phyloP scores from a whole-genome alignment of 441 rosid species.

The Populus trichocarpa region DNA sequence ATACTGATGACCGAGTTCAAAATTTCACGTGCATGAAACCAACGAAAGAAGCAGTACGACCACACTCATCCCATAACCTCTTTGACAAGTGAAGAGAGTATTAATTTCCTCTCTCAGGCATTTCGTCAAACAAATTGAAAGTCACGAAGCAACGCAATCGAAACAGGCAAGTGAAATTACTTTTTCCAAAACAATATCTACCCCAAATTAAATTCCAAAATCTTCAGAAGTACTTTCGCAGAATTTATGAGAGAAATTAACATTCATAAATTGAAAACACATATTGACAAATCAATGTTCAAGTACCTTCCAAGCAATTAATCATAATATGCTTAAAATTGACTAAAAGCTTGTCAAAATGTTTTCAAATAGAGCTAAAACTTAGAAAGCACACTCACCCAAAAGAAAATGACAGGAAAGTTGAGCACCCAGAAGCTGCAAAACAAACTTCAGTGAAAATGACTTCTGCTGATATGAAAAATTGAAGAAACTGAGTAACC shows the following conservation, averaged over 20 bases:
- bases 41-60: not conserved
- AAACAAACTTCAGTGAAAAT: not conserved
- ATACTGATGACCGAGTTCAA: not conserved
- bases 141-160: not conserved
- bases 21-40: not conserved
- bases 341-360: not conserved
- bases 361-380: not conserved
- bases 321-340: not conserved
- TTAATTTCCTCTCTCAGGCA: not conserved
- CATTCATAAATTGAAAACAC: not conserved
- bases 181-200: too few relatives aligned
- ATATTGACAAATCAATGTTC: not conserved
- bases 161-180: not conserved
- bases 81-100: not conserved
- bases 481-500: not conserved
- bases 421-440: constrained; percentile 3
- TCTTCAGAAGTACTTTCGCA: not conserved
- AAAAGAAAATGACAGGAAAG: not conserved
- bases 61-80: not conserved
- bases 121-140: not conserved
- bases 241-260: not conserved
- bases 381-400: not conserved
- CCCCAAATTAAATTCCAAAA: not conserved
- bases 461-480: not conserved
- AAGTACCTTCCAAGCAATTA: constrained; percentile 1